Percentiles rank a stretch among this genome's conserved stretches.
Conservation (phyloP, 2,329 filamentous ascomycete species). For the Mycogone perniciosa region DNA sequence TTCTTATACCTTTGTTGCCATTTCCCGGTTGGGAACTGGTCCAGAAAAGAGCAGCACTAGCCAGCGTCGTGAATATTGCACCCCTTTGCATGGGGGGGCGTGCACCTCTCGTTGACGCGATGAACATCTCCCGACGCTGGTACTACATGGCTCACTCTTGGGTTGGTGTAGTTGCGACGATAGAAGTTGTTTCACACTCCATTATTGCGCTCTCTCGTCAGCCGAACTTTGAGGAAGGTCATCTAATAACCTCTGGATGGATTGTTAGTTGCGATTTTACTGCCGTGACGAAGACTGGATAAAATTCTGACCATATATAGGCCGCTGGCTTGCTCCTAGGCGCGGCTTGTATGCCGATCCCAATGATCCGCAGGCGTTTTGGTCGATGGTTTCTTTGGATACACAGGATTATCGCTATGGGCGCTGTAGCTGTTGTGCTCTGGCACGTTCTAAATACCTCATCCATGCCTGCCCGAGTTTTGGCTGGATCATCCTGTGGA, state of each 20-base stretch:
- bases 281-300: no score
- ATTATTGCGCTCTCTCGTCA: background rate
- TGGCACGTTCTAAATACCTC: background rate
- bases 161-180: background rate
- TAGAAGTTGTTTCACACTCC: slow-evolving; percentile 2
- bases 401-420: background rate
- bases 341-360: background rate
- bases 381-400: slow-evolving; percentile 3
- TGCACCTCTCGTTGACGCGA: background rate
- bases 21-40: slow-evolving; percentile 3
- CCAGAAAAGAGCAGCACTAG: slow-evolving; percentile 7
- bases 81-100: slow-evolving; percentile 6
- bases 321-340: slow-evolving; percentile 3
- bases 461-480: background rate
- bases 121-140: slow-evolving; percentile 7
- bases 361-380: background rate
- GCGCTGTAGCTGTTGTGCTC: background rate
- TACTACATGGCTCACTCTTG: background rate
- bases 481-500: slow-evolving; percentile 4
- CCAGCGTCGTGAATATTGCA: slow-evolving; percentile 3
- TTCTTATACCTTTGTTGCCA: slow-evolving; percentile 1
- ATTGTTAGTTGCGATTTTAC: background rate
- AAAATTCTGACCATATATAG: no score
- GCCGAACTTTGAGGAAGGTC: background rate
- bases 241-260: slow-evolving; percentile 1